These are phyloP conservation scores for Zalaria sp. DNA, from an alignment of 2,329 filamentous ascomycete species.

Conservation along the genomic window DNA sequence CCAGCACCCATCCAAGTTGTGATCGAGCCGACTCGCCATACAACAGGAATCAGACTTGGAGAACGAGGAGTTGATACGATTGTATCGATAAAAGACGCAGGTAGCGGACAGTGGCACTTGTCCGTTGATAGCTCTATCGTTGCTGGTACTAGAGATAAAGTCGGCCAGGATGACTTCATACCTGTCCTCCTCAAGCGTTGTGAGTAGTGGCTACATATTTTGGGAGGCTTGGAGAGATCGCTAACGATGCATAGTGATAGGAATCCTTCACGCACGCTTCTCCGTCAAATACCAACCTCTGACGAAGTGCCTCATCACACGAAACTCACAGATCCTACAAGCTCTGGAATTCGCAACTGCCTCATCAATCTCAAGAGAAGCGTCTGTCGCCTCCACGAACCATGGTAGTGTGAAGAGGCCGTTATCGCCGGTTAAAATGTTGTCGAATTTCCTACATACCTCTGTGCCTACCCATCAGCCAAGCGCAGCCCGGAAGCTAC, in stretches of 20 bases:
- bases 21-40: constrained; percentile 40
- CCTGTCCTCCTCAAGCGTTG: constrained; percentile 60
- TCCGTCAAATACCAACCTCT: constrained; percentile 50
- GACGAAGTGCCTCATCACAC: constrained; percentile 56
- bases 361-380: too few species aligned
- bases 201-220: constrained; percentile 27
- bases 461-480: constrained; percentile 20
- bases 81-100: constrained; percentile 43
- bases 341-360: constrained; percentile 34
- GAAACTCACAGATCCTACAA: constrained; percentile 64
- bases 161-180: constrained; percentile 59
- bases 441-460: constrained; percentile 65
- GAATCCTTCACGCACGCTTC: constrained; percentile 57
- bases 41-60: constrained; percentile 22
- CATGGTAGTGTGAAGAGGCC: constrained; percentile 28
- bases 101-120: constrained; percentile 42
- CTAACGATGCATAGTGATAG: constrained; percentile 41
- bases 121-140: constrained; percentile 54
- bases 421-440: constrained; percentile 78
- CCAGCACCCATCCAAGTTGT: constrained; percentile 58
- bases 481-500: constrained; percentile 7
- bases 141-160: constrained; percentile 57
- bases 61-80: constrained; percentile 53
- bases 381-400: too few species aligned
- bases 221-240: neutral